Conservation (phyloP, 2,329 filamentous ascomycete species). For the Neocatenulostroma microsporum region DNA sequence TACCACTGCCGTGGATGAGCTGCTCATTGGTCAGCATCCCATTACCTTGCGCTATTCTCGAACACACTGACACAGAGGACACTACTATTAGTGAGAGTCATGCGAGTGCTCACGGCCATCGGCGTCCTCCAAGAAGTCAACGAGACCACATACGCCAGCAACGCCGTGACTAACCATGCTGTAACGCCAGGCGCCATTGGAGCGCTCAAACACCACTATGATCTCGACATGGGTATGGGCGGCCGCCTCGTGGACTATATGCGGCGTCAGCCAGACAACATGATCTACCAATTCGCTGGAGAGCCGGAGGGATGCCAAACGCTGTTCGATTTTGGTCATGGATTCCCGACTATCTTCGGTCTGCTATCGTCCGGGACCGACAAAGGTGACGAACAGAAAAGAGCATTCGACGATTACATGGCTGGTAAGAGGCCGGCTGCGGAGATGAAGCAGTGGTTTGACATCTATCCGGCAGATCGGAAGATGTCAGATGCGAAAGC, state of each 20-base stretch:
- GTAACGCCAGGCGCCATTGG: constrained; percentile 4
- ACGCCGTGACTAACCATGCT: background rate
- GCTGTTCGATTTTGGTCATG: constrained; percentile 4
- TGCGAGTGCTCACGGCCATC: background rate
- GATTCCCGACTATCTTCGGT: constrained; percentile 4
- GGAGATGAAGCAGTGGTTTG: constrained; percentile 9
- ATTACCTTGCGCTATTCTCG: background rate
- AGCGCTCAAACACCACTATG: constrained; percentile 5
- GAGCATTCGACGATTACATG: constrained; percentile 14
- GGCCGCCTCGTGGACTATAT: constrained; percentile 4
- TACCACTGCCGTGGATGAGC: constrained; percentile 4
- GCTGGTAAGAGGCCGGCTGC: constrained; percentile 2
- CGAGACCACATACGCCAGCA: background rate
- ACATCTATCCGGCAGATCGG: constrained; percentile 8
- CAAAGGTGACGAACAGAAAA: constrained; percentile 10
- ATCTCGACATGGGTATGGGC: constrained; percentile 4
- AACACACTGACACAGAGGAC: too few species aligned
- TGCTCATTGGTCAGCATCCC: constrained; percentile 8
- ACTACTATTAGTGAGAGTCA: constrained; percentile 1
- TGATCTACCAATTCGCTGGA: constrained; percentile 3
- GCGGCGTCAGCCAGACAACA: constrained; percentile 1
- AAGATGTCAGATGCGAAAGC: constrained; percentile 1
- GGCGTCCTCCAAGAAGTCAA: background rate
- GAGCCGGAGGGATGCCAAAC: constrained; percentile 4
- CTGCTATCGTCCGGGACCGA: constrained; percentile 2